phyloP scores from a whole-genome alignment of 2,329 filamentous ascomycete genomes.

The Chaetomiaceae sp. region DNA sequence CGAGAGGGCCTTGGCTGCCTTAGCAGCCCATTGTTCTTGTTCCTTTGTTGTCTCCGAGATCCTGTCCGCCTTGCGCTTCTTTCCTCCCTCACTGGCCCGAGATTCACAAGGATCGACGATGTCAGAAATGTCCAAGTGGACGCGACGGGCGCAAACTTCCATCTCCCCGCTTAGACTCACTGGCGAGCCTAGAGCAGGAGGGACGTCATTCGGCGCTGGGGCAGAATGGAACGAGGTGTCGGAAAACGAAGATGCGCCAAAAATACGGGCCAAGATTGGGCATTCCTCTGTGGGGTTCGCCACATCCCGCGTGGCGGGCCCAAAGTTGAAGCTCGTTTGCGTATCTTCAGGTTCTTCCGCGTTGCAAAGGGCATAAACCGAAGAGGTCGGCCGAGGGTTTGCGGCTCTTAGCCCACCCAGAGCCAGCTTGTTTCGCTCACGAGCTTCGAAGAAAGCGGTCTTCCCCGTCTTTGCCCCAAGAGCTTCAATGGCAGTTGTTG shows the following conservation, averaged over 20 bases:
- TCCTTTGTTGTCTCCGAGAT: constrained; percentile 25
- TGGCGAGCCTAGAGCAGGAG: background rate
- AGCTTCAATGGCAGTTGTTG: constrained; percentile 3
- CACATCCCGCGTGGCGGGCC: background rate
- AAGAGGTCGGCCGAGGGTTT: background rate
- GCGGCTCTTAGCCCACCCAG: background rate
- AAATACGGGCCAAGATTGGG: no score
- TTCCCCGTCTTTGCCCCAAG: constrained; percentile 26
- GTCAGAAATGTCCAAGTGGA: constrained; percentile 21
- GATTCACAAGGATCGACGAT: constrained; percentile 17
- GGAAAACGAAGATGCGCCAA: no score
- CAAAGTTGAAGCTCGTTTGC: background rate
- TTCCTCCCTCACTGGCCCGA: background rate
- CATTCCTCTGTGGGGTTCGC: background rate
- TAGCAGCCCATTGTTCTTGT: constrained; percentile 19
- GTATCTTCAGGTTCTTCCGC: background rate
- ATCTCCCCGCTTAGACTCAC: background rate
- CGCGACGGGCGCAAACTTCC: constrained; percentile 8
- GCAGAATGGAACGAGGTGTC: no score
- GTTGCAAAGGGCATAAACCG: constrained; percentile 17
- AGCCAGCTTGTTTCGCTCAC: constrained; percentile 25
- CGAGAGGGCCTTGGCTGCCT: background rate
- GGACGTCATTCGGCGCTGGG: no score
- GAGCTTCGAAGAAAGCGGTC: constrained; percentile 26
- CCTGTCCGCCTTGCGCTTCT: constrained; percentile 32